Evolutionary conservation across 345 rosid species (phyloP).

Genomic region (Acer yangbiense): DNA sequence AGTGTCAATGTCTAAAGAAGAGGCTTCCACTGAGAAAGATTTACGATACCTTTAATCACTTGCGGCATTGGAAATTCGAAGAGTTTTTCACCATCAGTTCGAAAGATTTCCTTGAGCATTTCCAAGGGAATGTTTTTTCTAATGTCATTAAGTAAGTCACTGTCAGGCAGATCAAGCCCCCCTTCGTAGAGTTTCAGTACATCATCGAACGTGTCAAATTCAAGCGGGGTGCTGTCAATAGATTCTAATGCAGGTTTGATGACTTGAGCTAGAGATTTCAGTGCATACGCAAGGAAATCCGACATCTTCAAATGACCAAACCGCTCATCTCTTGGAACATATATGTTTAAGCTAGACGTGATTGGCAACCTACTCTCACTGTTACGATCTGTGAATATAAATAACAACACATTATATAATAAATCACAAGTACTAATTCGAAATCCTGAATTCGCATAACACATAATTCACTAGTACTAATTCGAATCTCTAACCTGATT

Average conservation of each 20-base stretch:
- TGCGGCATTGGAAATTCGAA: slow-evolving; percentile 69
- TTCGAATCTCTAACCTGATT: slow-evolving; percentile 32
- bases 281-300: slow-evolving; percentile 55
- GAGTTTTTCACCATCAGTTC: slow-evolving; percentile 41
- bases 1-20: not conserved
- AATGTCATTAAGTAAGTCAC: slow-evolving; percentile 34
- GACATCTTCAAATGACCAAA: slow-evolving; percentile 72
- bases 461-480: not conserved
- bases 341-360: slow-evolving; percentile 43
- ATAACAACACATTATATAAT: not conserved
- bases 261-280: slow-evolving; percentile 55
- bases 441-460: not conserved
- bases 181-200: slow-evolving; percentile 54
- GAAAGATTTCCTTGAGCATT: slow-evolving; percentile 58
- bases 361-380: slow-evolving; percentile 60
- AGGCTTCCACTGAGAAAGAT: too few species aligned
- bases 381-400: slow-evolving; percentile 44
- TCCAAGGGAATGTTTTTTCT: slow-evolving; percentile 47
- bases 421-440: too few species aligned
- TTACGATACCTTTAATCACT: slow-evolving; percentile 60
- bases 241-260: slow-evolving; percentile 54
- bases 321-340: slow-evolving; percentile 85
- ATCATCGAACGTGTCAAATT: slow-evolving; percentile 61
- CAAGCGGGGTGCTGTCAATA: slow-evolving; percentile 49
- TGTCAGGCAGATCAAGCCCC: slow-evolving; percentile 52